Evolutionary conservation across 495 filamentous ascomycete genomes (phyloP).

Genomic region (Aspergillus funiculosus): DNA sequence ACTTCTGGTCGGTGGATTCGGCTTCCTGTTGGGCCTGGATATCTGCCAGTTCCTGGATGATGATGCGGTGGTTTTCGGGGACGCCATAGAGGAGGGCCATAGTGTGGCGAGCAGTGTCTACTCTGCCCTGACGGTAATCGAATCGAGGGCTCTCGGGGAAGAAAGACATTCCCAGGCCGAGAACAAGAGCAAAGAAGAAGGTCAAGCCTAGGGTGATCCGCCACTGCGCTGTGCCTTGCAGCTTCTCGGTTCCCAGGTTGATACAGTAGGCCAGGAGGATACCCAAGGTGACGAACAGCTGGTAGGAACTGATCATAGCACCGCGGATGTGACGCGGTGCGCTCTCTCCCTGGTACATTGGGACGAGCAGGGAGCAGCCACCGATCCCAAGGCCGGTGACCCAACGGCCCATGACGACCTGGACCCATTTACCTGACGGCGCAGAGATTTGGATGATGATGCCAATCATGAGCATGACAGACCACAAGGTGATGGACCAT

Average conservation of each 20-base stretch:
- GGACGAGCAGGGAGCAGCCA: constrained; percentile 61
- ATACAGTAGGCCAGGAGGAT: constrained; percentile 77
- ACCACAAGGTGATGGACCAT: constrained; percentile 50
- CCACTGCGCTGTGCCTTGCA: constrained; percentile 54
- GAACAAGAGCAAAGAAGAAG: constrained; percentile 66
- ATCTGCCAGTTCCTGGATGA: constrained; percentile 62
- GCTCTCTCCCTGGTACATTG: constrained; percentile 70
- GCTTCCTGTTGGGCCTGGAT: constrained; percentile 54
- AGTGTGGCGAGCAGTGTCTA: constrained; percentile 57
- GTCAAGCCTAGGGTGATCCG: constrained; percentile 73
- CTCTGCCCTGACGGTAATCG: constrained; percentile 58
- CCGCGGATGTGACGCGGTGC: constrained; percentile 61
- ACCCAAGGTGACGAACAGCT: constrained; percentile 82
- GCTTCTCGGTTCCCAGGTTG: constrained; percentile 64
- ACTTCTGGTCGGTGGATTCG: constrained; percentile 52
- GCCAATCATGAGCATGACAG: constrained; percentile 58
- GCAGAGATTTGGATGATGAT: constrained; percentile 61
- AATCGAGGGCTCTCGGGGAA: constrained; percentile 68
- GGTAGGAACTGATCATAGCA: constrained; percentile 66
- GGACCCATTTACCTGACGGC: constrained; percentile 44
- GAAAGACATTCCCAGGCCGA: constrained; percentile 65
- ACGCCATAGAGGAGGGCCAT: constrained; percentile 68
- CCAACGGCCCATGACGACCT: constrained; percentile 50
- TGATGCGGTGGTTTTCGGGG: constrained; percentile 55
- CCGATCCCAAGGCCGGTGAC: constrained; percentile 67